Conservation (phyloP, 192 early-diverging fungal genomes). For the Chytriomyces sp. region DNA sequence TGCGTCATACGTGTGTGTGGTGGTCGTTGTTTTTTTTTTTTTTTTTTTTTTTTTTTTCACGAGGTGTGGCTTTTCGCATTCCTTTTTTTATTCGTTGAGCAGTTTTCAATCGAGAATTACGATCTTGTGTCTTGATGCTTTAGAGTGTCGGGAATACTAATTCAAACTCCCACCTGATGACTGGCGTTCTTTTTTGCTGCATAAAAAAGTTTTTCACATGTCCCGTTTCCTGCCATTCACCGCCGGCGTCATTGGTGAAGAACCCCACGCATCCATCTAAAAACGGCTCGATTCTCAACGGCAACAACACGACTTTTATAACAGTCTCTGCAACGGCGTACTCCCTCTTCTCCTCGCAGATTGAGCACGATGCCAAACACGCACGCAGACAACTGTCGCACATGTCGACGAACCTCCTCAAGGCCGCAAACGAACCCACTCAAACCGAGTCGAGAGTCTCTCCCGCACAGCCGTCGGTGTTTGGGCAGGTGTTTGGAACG, state of each 20-base stretch:
- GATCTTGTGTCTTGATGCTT: too few relatives aligned
- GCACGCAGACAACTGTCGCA: background rate
- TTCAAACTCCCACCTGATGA: too few relatives aligned
- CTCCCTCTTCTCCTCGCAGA: background rate
- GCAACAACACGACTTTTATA: background rate
- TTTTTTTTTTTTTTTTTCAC: too few relatives aligned
- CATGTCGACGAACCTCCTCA: background rate
- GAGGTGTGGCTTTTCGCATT: too few relatives aligned
- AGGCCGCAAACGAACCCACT: background rate
- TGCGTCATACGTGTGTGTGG: too few relatives aligned
- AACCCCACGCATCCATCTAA: background rate
- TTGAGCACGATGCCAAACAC: background rate
- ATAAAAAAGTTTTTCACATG: too few relatives aligned
- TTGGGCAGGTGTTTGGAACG: background rate
- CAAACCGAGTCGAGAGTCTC: background rate
- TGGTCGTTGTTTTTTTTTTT: too few relatives aligned
- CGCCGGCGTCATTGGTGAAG: background rate
- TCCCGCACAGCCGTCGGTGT: background rate
- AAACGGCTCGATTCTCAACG: background rate
- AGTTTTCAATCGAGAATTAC: too few relatives aligned
- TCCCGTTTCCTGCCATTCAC: background rate
- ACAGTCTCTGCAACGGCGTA: background rate
- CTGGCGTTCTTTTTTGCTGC: too few relatives aligned
- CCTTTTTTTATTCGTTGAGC: too few relatives aligned
- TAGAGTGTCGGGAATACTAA: too few relatives aligned